A percentile compares a stretch with the other conserved stretches of the same genome.
phyloP scores from a whole-genome alignment of 306 rosid species.

The Ceratonia siliqua region DNA sequence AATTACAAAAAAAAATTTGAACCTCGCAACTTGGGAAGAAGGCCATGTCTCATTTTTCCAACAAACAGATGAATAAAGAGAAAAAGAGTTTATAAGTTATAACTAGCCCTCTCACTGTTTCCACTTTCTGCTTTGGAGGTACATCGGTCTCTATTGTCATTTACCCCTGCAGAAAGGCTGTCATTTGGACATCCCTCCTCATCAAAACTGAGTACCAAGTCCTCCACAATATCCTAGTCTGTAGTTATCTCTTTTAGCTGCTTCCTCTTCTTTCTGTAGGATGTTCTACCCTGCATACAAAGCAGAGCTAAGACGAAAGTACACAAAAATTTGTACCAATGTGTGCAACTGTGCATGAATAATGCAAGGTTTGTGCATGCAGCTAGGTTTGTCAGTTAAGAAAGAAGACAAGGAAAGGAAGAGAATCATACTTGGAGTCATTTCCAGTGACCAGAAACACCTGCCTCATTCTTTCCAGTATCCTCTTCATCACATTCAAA shows the following conservation, averaged over 20 bases:
- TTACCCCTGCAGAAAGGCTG: constrained; percentile 40
- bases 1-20: constrained; percentile 28
- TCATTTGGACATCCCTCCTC: constrained; percentile 53
- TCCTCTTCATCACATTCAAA: constrained; percentile 71
- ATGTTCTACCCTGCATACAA: constrained; percentile 47
- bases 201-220: constrained; percentile 79
- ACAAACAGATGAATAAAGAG: neutral
- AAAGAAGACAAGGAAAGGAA: constrained; percentile 25
- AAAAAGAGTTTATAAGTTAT: constrained; percentile 5
- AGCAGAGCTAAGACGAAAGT: constrained; percentile 5
- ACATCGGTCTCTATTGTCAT: constrained; percentile 20
- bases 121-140: constrained; percentile 38
- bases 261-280: constrained; percentile 50
- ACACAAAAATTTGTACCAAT: constrained; percentile 4
- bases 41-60: constrained; percentile 13
- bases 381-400: constrained; percentile 13
- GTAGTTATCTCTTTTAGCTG: constrained; percentile 43
- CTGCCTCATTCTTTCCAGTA: constrained; percentile 45
- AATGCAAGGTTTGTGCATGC: neutral
- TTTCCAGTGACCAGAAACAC: constrained; percentile 67
- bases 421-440: constrained; percentile 48
- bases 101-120: constrained; percentile 42
- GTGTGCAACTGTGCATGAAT: constrained; percentile 8
- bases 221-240: constrained; percentile 78
- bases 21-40: neutral